Evolutionary conservation across 2,329 filamentous ascomycete species (phyloP), one percentile per base, ranked within the genome.

Genomic region (Pseudopithomyces chartarum): DNA sequence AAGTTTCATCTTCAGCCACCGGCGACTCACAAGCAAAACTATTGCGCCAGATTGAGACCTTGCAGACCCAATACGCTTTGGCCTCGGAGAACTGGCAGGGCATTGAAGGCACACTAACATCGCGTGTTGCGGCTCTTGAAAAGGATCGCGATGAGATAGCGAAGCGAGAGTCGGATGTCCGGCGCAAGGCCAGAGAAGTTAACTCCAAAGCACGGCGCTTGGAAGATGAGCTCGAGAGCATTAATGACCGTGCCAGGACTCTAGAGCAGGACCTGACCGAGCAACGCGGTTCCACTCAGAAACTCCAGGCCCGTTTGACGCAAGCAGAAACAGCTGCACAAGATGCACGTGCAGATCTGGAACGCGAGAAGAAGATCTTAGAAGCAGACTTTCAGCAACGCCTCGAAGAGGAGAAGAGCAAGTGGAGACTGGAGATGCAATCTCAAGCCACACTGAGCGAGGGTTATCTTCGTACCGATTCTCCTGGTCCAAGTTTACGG

Each of bases 41-140:
- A 39, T 81, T 98, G 42, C 87, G 95, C 39, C 96, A 99, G 76
- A 90, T 99, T 52, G 95, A 99, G 79, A 97, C 91, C 0, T 79
- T 99, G 36, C 95, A 99, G 76, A 95, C 91, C 6, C 96, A 99
- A 73, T 97, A 99, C 76, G 88, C 92, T 0, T 88, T 96, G 53
- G 95, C 95, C 1, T 95, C 91, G 64, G 92, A 96, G 70, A 99
- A 99, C 67, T 99, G 96, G 95, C 93, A 97, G 71, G 91, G 92
- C 0, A 96, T 99, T 59, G 94, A 99, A 75, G 86, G 90, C 10
- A 96, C 91, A 2, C 78, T 99, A 32, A 84, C 94, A 49, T 87
- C 91, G 20, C 86, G 93, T 55, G 84, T 95, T 11, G 84, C 88
- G 3, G 88, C 81, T 48, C 81, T 98, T 10, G 95, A 99, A 74